Conservation (phyloP, 2,329 filamentous ascomycete genomes). For the Ophiostoma montium region DNA sequence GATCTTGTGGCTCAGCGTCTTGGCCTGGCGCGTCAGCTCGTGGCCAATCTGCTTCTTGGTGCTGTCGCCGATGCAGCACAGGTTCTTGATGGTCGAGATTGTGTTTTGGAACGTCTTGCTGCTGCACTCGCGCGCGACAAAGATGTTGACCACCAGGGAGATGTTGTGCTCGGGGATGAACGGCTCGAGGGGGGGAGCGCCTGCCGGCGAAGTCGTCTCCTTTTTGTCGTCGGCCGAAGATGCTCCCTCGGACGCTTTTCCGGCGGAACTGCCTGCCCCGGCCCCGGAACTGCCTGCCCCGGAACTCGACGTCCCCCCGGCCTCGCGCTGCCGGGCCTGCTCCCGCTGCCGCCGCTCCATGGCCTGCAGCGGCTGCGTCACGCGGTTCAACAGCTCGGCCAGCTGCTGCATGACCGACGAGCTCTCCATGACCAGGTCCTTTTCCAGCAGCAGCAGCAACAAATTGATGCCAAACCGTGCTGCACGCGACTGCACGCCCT, state of each 20-base stretch:
- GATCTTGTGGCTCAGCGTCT: conserved; percentile 71
- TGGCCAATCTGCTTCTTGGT: conserved; percentile 86
- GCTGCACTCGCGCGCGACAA: conserved; percentile 90
- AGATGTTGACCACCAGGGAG: conserved; percentile 87
- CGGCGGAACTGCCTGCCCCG: conserved; percentile 11
- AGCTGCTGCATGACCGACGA: conserved; percentile 93
- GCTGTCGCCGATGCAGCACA: conserved; percentile 84
- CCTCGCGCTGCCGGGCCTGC: conserved; percentile 22
- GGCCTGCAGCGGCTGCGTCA: conserved; percentile 73
- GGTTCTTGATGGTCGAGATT: conserved; percentile 94
- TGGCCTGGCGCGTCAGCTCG: conserved; percentile 79
- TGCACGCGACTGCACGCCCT: conserved; percentile 70
- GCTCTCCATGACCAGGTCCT: conserved; percentile 93
- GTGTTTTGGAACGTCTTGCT: conserved; percentile 98
- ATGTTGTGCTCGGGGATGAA: conserved; percentile 81
- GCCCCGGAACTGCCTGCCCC: conserved; percentile 11
- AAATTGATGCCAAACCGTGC: conserved; percentile 88
- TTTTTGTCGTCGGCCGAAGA: conserved; percentile 11
- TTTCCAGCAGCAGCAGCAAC: conserved; percentile 72
- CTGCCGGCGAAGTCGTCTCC: conserved; percentile 27
- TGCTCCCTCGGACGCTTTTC: too few species aligned
- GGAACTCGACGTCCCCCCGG: conserved; percentile 20
- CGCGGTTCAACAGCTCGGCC: conserved; percentile 71
- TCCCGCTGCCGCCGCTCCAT: conserved; percentile 76
- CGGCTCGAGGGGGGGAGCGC: conserved; percentile 54